Percentiles rank a stretch among this genome's conserved stretches.
These are phyloP conservation scores for Phytopythium cucurbitacearum DNA, from an alignment of 352 stramenopile genomes.

Conservation along the genomic window DNA sequence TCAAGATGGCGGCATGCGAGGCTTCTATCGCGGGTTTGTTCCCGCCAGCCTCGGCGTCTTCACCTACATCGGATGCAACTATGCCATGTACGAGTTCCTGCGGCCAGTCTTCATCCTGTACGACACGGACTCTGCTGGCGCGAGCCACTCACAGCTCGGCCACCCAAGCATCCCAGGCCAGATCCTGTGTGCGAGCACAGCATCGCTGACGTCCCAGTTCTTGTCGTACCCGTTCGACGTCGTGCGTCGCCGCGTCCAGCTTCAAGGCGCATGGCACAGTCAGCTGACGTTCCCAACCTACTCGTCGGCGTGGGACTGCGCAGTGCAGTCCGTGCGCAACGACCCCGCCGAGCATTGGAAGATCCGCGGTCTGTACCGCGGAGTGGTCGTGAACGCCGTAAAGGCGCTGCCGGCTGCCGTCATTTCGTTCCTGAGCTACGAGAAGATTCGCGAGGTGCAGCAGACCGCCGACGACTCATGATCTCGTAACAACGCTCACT, in stretches of 20 bases:
- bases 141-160: slow-evolving; percentile 31
- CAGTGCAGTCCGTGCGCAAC: slow-evolving; percentile 42
- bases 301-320: slow-evolving; percentile 65
- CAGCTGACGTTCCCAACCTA: slow-evolving; percentile 65
- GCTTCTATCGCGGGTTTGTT: slow-evolving; percentile 77
- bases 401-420: slow-evolving; percentile 66
- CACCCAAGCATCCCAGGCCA: slow-evolving; percentile 71
- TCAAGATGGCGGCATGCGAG: slow-evolving; percentile 36
- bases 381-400: slow-evolving; percentile 67
- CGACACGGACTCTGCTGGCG: slow-evolving; percentile 47
- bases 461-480: slow-evolving; percentile 28
- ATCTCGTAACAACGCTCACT: neutral
- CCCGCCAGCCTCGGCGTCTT: slow-evolving; percentile 71
- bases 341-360: slow-evolving; percentile 13
- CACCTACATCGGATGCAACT: slow-evolving; percentile 82
- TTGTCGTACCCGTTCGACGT: slow-evolving; percentile 82
- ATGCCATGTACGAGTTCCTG: slow-evolving; percentile 81
- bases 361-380: slow-evolving; percentile 48
- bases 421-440: slow-evolving; percentile 80
- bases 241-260: slow-evolving; percentile 71
- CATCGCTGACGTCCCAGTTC: slow-evolving; percentile 66
- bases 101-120: slow-evolving; percentile 77
- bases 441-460: slow-evolving; percentile 67
- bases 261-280: slow-evolving; percentile 65
- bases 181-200: slow-evolving; percentile 68